phyloP scores from a whole-genome alignment of 345 rosid genomes.

The Odontarrhena argentea region DNA sequence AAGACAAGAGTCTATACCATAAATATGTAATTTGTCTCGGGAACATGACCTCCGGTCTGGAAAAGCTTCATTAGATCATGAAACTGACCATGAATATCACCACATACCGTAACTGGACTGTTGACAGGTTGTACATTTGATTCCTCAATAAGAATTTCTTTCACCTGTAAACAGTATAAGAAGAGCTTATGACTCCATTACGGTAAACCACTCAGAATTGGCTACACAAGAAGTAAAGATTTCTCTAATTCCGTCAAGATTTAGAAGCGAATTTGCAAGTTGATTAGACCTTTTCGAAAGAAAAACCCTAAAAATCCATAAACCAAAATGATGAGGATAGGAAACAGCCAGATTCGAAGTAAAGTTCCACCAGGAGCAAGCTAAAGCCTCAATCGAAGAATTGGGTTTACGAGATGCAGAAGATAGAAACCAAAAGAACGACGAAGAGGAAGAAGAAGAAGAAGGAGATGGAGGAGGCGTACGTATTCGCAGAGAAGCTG shows the following conservation, averaged over 20 bases:
- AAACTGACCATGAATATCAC: conserved; percentile 99
- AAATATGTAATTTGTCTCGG: conserved; percentile 97
- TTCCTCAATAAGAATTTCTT: conserved; percentile 94
- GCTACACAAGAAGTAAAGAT: conserved; percentile 20
- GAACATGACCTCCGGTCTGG: conserved; percentile 97
- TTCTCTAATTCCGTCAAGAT: background rate
- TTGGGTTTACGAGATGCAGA: conserved; percentile 13
- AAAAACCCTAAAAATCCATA: conserved; percentile 24
- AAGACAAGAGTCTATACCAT: conserved; percentile 55
- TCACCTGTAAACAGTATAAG: conserved; percentile 58
- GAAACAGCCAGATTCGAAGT: conserved; percentile 24
- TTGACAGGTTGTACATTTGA: conserved; percentile 99
- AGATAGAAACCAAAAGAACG: background rate
- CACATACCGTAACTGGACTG: conserved; percentile 99
- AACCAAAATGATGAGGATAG: background rate
- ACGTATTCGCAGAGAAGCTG: conserved; percentile 99
- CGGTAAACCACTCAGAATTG: background rate
- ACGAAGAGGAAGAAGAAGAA: too few species aligned
- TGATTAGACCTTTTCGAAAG: conserved; percentile 2
- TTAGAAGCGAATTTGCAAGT: conserved; percentile 12
- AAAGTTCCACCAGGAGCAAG: conserved; percentile 17
- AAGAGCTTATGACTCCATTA: background rate
- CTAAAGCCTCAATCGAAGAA: conserved; percentile 7
- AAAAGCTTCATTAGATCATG: conserved; percentile 99
- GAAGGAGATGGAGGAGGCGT: conserved; percentile 13